Evolutionary conservation across 2,329 filamentous ascomycete genomes (phyloP).

Genomic region (Colletotrichum melonis): DNA sequence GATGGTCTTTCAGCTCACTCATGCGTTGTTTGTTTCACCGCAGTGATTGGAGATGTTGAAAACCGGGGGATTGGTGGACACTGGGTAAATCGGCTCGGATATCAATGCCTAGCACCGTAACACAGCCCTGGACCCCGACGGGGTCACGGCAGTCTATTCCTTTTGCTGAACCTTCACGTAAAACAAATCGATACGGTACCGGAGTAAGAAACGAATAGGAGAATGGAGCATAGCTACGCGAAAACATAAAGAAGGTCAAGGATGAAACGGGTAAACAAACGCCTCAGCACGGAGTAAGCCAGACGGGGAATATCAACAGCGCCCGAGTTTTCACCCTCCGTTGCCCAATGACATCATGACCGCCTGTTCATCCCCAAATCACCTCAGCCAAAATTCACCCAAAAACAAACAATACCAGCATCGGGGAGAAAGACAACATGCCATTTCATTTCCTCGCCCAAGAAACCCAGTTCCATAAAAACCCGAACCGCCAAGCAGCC

Average conservation of each 20-base stretch:
- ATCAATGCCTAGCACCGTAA: background rate
- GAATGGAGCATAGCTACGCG: background rate
- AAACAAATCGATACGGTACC: background rate
- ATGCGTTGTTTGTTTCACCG: background rate
- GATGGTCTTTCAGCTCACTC: background rate
- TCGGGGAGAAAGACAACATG: background rate
- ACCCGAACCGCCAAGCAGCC: background rate
- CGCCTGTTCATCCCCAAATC: slow-evolving; percentile 17
- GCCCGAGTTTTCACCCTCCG: slow-evolving; percentile 7
- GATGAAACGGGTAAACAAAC: background rate
- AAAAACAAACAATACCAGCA: slow-evolving; percentile 4
- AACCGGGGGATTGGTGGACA: background rate
- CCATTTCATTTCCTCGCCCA: background rate
- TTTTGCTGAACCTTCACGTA: background rate
- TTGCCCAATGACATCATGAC: slow-evolving; percentile 27
- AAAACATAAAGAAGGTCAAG: background rate
- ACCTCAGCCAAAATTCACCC: slow-evolving; percentile 9
- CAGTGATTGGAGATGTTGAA: background rate
- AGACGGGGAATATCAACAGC: background rate
- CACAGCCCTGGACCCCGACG: background rate
- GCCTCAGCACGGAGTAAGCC: background rate
- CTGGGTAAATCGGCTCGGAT: slow-evolving; percentile 24
- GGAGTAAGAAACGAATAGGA: too few relatives aligned
- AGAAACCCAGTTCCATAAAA: background rate
- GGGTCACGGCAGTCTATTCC: background rate